Conservation (phyloP, 2,329 filamentous ascomycete species). For the Alternaria ventricosa region DNA sequence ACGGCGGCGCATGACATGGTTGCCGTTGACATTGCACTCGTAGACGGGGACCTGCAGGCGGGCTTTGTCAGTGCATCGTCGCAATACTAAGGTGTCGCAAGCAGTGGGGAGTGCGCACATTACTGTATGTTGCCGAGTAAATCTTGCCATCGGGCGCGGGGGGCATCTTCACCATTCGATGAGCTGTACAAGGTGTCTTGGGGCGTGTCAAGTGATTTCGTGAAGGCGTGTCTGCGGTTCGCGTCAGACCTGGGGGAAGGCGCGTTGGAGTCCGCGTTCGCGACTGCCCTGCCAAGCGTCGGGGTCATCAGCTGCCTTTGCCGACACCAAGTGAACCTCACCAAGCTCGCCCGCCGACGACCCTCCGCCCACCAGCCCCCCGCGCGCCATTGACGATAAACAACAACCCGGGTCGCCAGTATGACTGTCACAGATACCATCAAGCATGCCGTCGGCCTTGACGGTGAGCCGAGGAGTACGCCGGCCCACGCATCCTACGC, state of each 20-base stretch:
- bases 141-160: constrained; percentile 55
- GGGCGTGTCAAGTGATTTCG: constrained; percentile 20
- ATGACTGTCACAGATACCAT: constrained; percentile 55
- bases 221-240: constrained; percentile 19
- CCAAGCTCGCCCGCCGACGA: constrained; percentile 18
- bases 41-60: constrained; percentile 82
- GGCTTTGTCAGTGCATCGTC: constrained; percentile 24
- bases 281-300: constrained; percentile 27
- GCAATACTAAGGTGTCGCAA: constrained; percentile 1
- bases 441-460: constrained; percentile 57
- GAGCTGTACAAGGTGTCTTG: constrained; percentile 2
- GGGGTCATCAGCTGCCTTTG: constrained; percentile 20
- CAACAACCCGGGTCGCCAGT: constrained; percentile 22
- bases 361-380: constrained; percentile 17
- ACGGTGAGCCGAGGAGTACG: constrained; percentile 43
- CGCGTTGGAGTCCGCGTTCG: constrained; percentile 24
- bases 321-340: constrained; percentile 23
- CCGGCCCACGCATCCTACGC: constrained; percentile 24
- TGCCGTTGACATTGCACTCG: constrained; percentile 84
- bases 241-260: constrained; percentile 18
- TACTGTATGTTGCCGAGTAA: constrained; percentile 71
- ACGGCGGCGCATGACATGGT: constrained; percentile 95
- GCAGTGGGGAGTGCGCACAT: constrained; percentile 37
- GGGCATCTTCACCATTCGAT: constrained; percentile 41
- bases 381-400: constrained; percentile 32